Base-by-base conservation (phyloP, 257 asterid species). In the Solanum lignicaule region DNA sequence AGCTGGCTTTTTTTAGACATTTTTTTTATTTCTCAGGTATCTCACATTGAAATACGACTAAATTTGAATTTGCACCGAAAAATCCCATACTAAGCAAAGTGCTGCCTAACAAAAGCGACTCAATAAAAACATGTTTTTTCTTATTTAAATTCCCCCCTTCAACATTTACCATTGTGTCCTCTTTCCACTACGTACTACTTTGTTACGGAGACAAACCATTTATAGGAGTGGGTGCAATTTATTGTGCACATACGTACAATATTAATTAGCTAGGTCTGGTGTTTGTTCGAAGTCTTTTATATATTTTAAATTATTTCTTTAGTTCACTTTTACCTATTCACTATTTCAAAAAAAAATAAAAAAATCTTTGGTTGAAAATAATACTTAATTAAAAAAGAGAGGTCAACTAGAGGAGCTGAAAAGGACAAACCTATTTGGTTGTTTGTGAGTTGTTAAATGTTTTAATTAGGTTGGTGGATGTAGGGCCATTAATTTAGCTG, bases 51-150 rank as follows among this genome's bases (percentile, higher is more conserved):
- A 5, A 6, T 2, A 0, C 4, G 9, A 52, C 0, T 16, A 16
- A 52, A 52, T 52, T 52, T 0, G 0, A 5, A 52, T 52, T 52
- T 1, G 0, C 21, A 5, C 0, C 0, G 0, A 16, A 16, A 52
- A 52, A 1, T 52, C 0, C 0, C 60, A 15, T 3, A 0, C 21
- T 11, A 11, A 0, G 0, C 4, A 43, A 12, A 43, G 52, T 1
- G 0, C 2, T 12, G 2, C 2, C 6, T 43, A 43, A 52, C 9
- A 16, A 16, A 52, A 1, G 0, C 0, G 7, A 52, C 4, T 16
- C 20, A 0, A 0, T 52, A 38, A 76, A n/a, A 7, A 1, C 32
- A 23, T 1, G 1, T 9, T 5, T n/a, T 62, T 60, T 21, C 4
- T 9, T 2, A 23, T 21, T 72, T 9, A 23, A 48, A 48, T 72